Base-by-base conservation (phyloP, 2,329 filamentous ascomycete genomes). In the Aspergillus sp. region DNA sequence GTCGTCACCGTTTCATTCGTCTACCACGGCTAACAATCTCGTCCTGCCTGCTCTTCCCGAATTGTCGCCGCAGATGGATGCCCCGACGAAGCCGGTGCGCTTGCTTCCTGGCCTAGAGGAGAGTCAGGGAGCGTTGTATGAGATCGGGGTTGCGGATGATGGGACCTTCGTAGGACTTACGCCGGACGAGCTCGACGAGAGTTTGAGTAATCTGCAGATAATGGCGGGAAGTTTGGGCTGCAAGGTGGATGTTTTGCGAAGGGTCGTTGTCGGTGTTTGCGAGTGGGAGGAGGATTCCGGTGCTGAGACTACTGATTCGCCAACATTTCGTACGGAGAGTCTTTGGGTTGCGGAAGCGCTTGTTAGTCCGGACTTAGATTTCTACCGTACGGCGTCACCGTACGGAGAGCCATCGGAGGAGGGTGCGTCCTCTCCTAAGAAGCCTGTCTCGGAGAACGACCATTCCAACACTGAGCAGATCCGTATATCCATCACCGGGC, bases 201-300 rank as follows among this genome's bases (percentile, higher is more conserved):
- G 89, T 63, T 75, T 97, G 50, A 79, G 78, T 38, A 96, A 90
- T 48, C 70, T 98, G 34, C 81, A 83, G 50, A 82, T 86, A 43
- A 98, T 98, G 91, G 91, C 93, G 34, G 86, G 88, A 7, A 94
- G 88, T 62, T 71, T 98, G 42, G 91, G 93, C 4, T 97, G 93
- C 59, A 80, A 79, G 44, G 85, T 95, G 4, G 83, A 91, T 55
- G 78, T 97, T 26, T 73, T 89, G 29, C 84, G 89, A 10, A 86
- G 83, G 72, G 85, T 97, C 30, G 76, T 82, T 42, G 90, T 98
- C 12, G 93, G 91, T 8, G 80, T 86, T 29, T 94, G 90, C 59
- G 83, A 94, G 54, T 71, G 63, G 71, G 52, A 50, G 3, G 66
- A 70, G 12, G 61, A 64, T 9, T 46, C 49, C n/a, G 43, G 49